Evolutionary conservation across 495 filamentous ascomycete species (phyloP).

Genomic region (Poronia punctata): DNA sequence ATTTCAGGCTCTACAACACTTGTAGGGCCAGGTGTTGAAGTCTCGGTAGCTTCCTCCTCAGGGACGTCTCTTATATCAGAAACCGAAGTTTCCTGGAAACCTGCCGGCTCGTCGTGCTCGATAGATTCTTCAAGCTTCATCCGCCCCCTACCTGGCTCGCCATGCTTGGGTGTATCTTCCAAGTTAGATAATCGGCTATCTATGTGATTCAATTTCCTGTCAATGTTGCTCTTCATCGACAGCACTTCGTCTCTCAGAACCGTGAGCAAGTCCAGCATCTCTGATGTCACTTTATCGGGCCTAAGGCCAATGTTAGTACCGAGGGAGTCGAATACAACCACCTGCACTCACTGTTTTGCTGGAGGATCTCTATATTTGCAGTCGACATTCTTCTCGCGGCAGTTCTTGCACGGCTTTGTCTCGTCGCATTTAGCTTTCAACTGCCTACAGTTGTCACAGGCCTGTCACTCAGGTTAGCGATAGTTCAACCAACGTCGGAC

Average conservation of each 20-base stretch:
- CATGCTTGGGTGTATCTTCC: slow-evolving; percentile 15
- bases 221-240: slow-evolving; percentile 12
- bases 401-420: slow-evolving; percentile 52
- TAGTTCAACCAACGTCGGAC: background rate
- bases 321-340: slow-evolving; percentile 2
- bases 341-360: slow-evolving; percentile 53
- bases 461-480: slow-evolving; percentile 37
- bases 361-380: slow-evolving; percentile 62
- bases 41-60: slow-evolving; percentile 15
- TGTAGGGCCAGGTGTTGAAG: slow-evolving; percentile 21
- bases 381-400: slow-evolving; percentile 48
- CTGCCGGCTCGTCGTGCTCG: slow-evolving; percentile 20
- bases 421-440: slow-evolving; percentile 71
- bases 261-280: slow-evolving; percentile 39
- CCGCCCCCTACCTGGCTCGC: slow-evolving; percentile 15
- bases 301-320: slow-evolving; percentile 28
- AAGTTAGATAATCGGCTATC: slow-evolving; percentile 19
- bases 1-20: slow-evolving; percentile 20
- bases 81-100: slow-evolving; percentile 13
- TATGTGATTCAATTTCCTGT: slow-evolving; percentile 9
- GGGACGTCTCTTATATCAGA: slow-evolving; percentile 14
- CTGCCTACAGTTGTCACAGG: slow-evolving; percentile 60
- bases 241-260: slow-evolving; percentile 28
- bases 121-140: slow-evolving; percentile 27
- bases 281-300: slow-evolving; percentile 45